phyloP scores from a whole-genome alignment of 495 filamentous ascomycete genomes.

The Aspergillus incahuasiensis region DNA sequence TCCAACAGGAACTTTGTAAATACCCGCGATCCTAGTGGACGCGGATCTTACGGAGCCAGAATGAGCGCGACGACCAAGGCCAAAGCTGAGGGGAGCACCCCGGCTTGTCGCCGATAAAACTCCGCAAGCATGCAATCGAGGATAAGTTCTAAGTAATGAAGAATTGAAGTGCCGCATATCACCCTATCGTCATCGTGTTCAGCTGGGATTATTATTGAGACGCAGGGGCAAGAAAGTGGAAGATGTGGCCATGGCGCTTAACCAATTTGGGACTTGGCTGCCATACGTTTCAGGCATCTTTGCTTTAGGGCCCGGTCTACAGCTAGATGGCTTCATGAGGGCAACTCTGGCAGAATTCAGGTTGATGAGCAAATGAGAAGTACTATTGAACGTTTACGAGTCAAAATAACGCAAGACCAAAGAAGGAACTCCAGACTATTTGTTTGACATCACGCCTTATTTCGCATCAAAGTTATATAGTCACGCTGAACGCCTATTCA shows the following conservation, averaged over 20 bases:
- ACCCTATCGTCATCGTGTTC: constrained; percentile 1
- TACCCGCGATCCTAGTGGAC: neutral
- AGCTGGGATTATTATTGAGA: neutral
- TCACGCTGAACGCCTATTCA: neutral
- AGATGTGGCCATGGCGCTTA: neutral
- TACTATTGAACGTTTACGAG: too few relatives aligned
- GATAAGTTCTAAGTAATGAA: neutral
- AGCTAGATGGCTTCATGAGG: too few relatives aligned
- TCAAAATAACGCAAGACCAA: too few relatives aligned
- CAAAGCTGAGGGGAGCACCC: too few relatives aligned
- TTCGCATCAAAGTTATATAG: neutral
- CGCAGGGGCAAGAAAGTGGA: neutral
- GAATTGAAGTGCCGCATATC: neutral
- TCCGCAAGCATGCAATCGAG: neutral
- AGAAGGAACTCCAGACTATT: too few relatives aligned
- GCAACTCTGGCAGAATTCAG: too few relatives aligned
- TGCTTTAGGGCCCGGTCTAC: too few relatives aligned
- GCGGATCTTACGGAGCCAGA: neutral
- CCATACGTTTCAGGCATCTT: neutral
- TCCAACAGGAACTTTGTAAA: constrained; percentile 27
- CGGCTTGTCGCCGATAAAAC: neutral
- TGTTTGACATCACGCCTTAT: too few relatives aligned
- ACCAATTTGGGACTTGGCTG: neutral
- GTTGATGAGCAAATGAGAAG: too few relatives aligned
- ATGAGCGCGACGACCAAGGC: neutral